Evolutionary conservation across 2,329 filamentous ascomycete genomes (phyloP), one percentile per base, ranked within the genome.

Genomic region (Coniochaeta sp.): DNA sequence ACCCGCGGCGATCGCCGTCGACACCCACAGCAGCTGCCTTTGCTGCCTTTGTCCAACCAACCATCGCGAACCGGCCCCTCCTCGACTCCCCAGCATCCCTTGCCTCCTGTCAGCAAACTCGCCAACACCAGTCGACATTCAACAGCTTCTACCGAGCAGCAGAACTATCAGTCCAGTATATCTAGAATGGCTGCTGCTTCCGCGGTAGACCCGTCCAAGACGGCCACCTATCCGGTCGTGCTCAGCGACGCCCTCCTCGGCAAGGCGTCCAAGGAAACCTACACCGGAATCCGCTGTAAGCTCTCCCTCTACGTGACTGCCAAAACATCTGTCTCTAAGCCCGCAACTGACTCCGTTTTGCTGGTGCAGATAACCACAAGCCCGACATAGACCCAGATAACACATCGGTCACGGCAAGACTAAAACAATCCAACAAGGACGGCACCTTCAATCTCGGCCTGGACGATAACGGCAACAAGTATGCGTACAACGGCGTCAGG

Each of bases 151-250:
- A 3, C 24, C 30, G 47, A 30, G 17, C 42, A n/a, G n/a, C 42
- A 30, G 24, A 17, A 28, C 26, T 28, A 9, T n/a, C 26, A 16
- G 4, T 28, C 17, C 4, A 17, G 54, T 8, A 38, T 19, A 28
- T 56, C 24, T 32, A 14, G 22, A 2, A 56, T 56, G 54, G 54
- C 54, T 34, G 30, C 65, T 68, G 61, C 67, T 22, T 55, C 64
- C 55, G 63, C 80, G 59, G 78, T 87, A 61, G 84, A 88, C 72
- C 82, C 84, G 62, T 85, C 84, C 59, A 81, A 83, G 71, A 75
- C 77, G 61, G 83, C 79, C 61, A 83, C 84, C 68, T 88, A 87
- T 67, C 85, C 84, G 57, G 80, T 88, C 60, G 79, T 88, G 55
- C 76, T 88, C 52, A 86, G 85, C 69, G 85, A 88, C 66, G 81